A percentile compares a stretch with the other conserved stretches of the same genome.
Evolutionary conservation across 441 rosid species (phyloP).

Genomic region (Cnidoscolus chayamansa): DNA sequence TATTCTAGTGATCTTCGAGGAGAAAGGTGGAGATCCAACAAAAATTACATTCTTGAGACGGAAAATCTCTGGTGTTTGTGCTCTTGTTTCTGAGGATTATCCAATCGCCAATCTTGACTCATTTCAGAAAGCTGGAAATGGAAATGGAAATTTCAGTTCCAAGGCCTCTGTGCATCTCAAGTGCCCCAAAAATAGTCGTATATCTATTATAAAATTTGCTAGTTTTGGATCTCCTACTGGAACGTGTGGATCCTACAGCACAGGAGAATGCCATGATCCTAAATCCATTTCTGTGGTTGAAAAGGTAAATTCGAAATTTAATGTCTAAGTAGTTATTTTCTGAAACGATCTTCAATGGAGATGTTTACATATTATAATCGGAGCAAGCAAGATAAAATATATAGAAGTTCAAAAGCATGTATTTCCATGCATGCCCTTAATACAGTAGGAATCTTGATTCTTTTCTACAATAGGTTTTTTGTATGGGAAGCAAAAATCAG

Average conservation of each 20-base stretch:
- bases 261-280: slow-evolving; percentile 56
- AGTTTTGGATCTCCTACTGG: slow-evolving; percentile 65
- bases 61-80: slow-evolving; percentile 41
- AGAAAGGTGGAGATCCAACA: slow-evolving; percentile 81
- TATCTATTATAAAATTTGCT: slow-evolving; percentile 50
- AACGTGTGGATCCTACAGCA: slow-evolving; percentile 46
- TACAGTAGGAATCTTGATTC: neutral
- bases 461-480: neutral
- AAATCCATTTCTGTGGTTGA: slow-evolving; percentile 36
- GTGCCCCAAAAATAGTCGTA: slow-evolving; percentile 41
- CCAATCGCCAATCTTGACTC: slow-evolving; percentile 27
- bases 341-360: neutral
- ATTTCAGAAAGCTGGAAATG: slow-evolving; percentile 24
- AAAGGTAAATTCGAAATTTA: slow-evolving; percentile 31
- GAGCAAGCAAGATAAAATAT: neutral
- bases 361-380: neutral
- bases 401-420: neutral
- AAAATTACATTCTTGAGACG: slow-evolving; percentile 63
- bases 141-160: slow-evolving; percentile 5
- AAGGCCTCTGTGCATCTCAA: slow-evolving; percentile 36
- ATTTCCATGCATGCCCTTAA: neutral
- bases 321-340: neutral
- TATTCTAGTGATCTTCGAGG: slow-evolving; percentile 81
- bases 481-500: too few species aligned
- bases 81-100: slow-evolving; percentile 39